Conservation (phyloP, 2,329 filamentous ascomycete species). For the Periconia sp. region DNA sequence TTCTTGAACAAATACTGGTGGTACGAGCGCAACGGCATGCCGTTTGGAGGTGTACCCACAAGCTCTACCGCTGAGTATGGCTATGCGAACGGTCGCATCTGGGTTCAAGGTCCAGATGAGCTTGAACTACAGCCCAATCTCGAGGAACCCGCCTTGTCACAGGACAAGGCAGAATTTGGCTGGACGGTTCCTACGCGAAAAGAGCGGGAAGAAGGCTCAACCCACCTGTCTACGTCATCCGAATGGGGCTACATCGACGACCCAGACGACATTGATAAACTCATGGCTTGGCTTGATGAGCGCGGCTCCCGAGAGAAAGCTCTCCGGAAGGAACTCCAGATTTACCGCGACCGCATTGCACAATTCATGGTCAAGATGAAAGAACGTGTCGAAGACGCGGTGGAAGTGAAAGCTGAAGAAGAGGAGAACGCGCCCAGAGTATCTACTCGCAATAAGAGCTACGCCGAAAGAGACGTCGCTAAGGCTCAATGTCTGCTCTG, state of each 20-base stretch:
- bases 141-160: slow-evolving; percentile 68
- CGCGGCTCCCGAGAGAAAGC: slow-evolving; percentile 86
- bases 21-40: slow-evolving; percentile 99
- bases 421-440: slow-evolving; percentile 60
- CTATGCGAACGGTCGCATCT: slow-evolving; percentile 93
- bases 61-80: slow-evolving; percentile 86
- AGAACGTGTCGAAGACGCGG: slow-evolving; percentile 67
- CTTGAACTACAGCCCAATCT: slow-evolving; percentile 68
- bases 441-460: slow-evolving; percentile 67
- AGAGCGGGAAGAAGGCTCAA: slow-evolving; percentile 80
- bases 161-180: slow-evolving; percentile 78
- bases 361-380: slow-evolving; percentile 82
- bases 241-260: slow-evolving; percentile 95
- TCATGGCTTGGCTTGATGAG: slow-evolving; percentile 88
- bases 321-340: slow-evolving; percentile 82
- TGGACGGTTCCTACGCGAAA: slow-evolving; percentile 88
- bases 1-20: slow-evolving; percentile 99
- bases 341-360: slow-evolving; percentile 76
- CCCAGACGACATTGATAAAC: slow-evolving; percentile 74
- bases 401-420: slow-evolving; percentile 56
- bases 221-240: slow-evolving; percentile 74
- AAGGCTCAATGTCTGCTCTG: slow-evolving; percentile 68
- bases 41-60: slow-evolving; percentile 83
- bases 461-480: slow-evolving; percentile 60
- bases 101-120: slow-evolving; percentile 94